A percentile compares a stretch with the other conserved stretches of the same genome.
Evolutionary conservation across 176 grass and related monocot genomes (phyloP).

Genomic region (Eleusine indica): DNA sequence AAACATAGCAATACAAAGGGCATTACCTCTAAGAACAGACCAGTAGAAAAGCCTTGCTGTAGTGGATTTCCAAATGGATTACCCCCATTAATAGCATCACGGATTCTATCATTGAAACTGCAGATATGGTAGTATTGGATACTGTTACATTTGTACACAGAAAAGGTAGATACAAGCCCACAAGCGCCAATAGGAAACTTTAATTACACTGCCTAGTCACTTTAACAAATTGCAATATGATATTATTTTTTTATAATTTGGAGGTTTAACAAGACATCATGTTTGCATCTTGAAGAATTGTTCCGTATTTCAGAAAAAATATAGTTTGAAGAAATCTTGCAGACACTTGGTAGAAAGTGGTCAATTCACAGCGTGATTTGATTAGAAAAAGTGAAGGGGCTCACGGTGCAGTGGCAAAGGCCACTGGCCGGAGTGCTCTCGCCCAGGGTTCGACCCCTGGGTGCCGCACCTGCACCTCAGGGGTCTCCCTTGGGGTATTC

Average conservation of each 20-base stretch:
- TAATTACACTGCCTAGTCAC: slow-evolving; percentile 1
- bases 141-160: not conserved
- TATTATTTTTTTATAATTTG: not conserved
- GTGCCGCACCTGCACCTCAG: too few species aligned
- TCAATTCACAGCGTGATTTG: not conserved
- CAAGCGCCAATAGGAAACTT: slow-evolving; percentile 13
- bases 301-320: not conserved
- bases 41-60: slow-evolving; percentile 86
- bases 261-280: not conserved
- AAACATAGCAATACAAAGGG: slow-evolving; percentile 6
- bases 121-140: slow-evolving; percentile 7
- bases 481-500: too few species aligned
- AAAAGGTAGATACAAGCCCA: not conserved
- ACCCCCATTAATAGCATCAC: slow-evolving; percentile 89
- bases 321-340: not conserved
- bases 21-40: slow-evolving; percentile 84
- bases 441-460: too few species aligned
- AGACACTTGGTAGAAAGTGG: not conserved
- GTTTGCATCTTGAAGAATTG: not conserved
- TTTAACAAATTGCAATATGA: not conserved
- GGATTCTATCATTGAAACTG: slow-evolving; percentile 98
- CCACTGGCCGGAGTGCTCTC: too few species aligned
- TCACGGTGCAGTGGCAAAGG: too few species aligned
- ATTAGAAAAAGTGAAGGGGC: not conserved
- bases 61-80: slow-evolving; percentile 89